Evolutionary conservation across 2,329 filamentous ascomycete genomes (phyloP), one percentile per base, ranked within the genome.

Genomic region (Colletotrichum costaricense): DNA sequence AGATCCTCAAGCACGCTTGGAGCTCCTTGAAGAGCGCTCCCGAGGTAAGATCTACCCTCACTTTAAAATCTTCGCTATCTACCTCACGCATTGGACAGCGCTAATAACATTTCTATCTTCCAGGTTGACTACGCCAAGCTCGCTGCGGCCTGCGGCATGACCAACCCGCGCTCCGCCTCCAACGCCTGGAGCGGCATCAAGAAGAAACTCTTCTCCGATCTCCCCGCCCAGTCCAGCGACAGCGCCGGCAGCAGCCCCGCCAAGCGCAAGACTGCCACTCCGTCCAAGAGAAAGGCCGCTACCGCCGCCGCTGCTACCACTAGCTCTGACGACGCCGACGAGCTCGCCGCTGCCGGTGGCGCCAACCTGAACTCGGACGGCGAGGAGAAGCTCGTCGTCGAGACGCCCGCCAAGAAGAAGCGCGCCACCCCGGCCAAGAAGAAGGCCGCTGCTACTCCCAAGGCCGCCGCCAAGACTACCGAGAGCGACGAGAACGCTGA

Each of bases 51-150:
- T 7, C 2, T 14, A 46, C 26, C 2, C 19, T 2, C 2, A 11
- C 11, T 12, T 12, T 19, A 35, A 1, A n/a, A n/a, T 5, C 5
- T 1, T 42, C 46, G 16, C 35, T 26, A 38, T 26, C 8, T 6
- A 24, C 12, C 2, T n/a, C n/a, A 3, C n/a, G 14, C 2, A 4
- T 14, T 6, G 26, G 19, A 55, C 38, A 30, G 1, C 3, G 26
- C 8, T n/a, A 9, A 3, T 7, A 16, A n/a, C 33, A 22, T 24
- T 54, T 49, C 33, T 16, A 22, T 12, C 62, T 4, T 28, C 26
- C n/a, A 79, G 78, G 75, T 80, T 5, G 78, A 80, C 74, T 78
- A 76, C 33, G 14, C 0, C n/a, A 73, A 74, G 30, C 77, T 80
- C 0, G 78, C 77, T 7, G 49, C 24, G 7, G 76, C 75, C 30